Evolutionary conservation across 1,284 basidiomycete species (phyloP), one percentile per base, ranked within the genome.

Genomic region (Inonotus hispidus): DNA sequence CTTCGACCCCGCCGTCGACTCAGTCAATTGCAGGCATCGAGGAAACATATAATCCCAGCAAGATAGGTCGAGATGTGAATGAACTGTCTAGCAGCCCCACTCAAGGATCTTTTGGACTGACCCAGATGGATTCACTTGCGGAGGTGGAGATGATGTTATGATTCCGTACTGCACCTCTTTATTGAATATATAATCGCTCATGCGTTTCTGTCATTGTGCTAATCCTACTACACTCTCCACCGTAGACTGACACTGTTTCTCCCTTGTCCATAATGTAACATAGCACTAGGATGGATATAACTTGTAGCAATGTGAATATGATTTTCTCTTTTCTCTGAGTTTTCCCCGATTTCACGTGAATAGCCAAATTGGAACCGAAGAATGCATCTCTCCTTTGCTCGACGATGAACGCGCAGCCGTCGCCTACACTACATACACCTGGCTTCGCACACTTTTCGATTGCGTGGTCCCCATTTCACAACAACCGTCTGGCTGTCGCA

Each of bases 381-480:
- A 21, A 7, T 7, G 8, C 27, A 13, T n/a, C 46, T 25, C 23
- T 49, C 46, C 23, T 49, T 23, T 21, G 35, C 37, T 23, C 32
- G 49, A 58, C 43, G 52, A 62, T 58, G 60, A 58, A 54, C 21
- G 13, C 71, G 50, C 77, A 45, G 14, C 47, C 47, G 11, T 29
- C 47, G 16, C 47, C 47, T 5, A 49, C 79, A 25, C 65, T 91
- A 14, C 83, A 86, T 29, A 93, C 91, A 0, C 88, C 90, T 25
- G 87, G 87, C 6, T 97, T 92, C 73, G 88, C 95, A 0, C 95
- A 96, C 72, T 96, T 97, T 72, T 77, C 84, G 1, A 68, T 97
- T 43, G 85, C 90, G 7, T 98, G 93, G 88, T 96, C 93, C 0
- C 96, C 96, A 3, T 98, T 97, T 73, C 92, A 92, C 72, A 88